Conservation (phyloP, 2,329 filamentous ascomycete genomes). For the Fusarium succisae region DNA sequence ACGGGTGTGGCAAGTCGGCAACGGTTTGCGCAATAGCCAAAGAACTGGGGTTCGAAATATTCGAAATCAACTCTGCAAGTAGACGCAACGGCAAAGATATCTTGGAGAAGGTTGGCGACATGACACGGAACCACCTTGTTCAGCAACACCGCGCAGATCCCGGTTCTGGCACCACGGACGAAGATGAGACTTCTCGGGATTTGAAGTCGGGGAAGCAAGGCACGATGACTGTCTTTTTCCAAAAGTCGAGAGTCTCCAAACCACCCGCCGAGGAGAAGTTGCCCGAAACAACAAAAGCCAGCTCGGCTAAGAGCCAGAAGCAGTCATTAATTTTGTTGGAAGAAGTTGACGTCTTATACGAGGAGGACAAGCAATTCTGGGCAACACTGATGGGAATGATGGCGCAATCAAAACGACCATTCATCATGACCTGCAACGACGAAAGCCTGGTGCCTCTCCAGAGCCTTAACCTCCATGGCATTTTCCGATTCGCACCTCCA, state of each 20-base stretch:
- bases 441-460: conserved; percentile 82
- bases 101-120: conserved; percentile 91
- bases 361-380: conserved; percentile 98
- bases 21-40: conserved; percentile 91
- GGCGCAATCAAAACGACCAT: conserved; percentile 85
- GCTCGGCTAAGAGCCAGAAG: conserved; percentile 70
- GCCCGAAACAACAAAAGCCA: conserved; percentile 45
- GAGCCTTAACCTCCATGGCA: conserved; percentile 81
- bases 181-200: conserved; percentile 56
- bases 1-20: conserved; percentile 93
- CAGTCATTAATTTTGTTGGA: conserved; percentile 95
- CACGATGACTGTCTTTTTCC: conserved; percentile 85
- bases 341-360: conserved; percentile 92
- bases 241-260: conserved; percentile 52
- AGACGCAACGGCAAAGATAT: conserved; percentile 90
- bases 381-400: conserved; percentile 80
- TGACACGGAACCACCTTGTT: conserved; percentile 95
- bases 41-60: conserved; percentile 91
- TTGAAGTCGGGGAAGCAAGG: conserved; percentile 76
- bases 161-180: conserved; percentile 41
- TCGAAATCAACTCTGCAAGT: conserved; percentile 89
- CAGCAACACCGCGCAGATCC: conserved; percentile 54
- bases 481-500: conserved; percentile 78
- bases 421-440: conserved; percentile 95
- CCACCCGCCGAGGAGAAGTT: conserved; percentile 40